Percentiles rank a stretch among this genome's conserved stretches.
Conservation (phyloP, 192 early-diverging fungal species). For the Rhizophagus clarus region DNA sequence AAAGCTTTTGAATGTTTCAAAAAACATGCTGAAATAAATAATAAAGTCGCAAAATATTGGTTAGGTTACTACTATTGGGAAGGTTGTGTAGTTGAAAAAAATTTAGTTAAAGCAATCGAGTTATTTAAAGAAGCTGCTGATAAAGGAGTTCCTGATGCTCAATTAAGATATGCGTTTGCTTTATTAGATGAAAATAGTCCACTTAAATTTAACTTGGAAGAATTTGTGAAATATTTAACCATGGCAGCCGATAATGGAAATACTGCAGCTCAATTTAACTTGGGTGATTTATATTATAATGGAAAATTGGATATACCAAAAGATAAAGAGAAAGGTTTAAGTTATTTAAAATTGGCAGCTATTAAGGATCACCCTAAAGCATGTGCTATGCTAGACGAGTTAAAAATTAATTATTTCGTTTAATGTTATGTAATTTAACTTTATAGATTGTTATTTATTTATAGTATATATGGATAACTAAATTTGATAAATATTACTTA, state of each 20-base stretch:
- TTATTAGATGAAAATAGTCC: background rate
- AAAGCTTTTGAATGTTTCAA: background rate
- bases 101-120: background rate
- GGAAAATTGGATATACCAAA: background rate
- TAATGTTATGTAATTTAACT: background rate
- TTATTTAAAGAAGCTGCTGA: slow-evolving; percentile 7
- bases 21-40: background rate
- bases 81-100: background rate
- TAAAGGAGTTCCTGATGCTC: background rate
- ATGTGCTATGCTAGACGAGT: too few species aligned
- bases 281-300: slow-evolving; percentile 3
- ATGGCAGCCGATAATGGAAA: slow-evolving; percentile 2
- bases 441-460: too few species aligned
- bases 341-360: slow-evolving; percentile 12
- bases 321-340: background rate
- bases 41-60: background rate
- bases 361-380: background rate
- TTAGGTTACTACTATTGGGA: background rate
- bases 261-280: background rate
- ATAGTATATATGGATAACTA: too few species aligned
- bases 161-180: background rate
- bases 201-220: background rate
- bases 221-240: background rate
- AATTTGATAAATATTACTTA: too few species aligned
- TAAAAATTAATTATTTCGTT: too few species aligned